These are phyloP conservation scores for Talaromyces sp. DNA, from an alignment of 2,329 filamentous ascomycete genomes.

Conservation along the genomic window DNA sequence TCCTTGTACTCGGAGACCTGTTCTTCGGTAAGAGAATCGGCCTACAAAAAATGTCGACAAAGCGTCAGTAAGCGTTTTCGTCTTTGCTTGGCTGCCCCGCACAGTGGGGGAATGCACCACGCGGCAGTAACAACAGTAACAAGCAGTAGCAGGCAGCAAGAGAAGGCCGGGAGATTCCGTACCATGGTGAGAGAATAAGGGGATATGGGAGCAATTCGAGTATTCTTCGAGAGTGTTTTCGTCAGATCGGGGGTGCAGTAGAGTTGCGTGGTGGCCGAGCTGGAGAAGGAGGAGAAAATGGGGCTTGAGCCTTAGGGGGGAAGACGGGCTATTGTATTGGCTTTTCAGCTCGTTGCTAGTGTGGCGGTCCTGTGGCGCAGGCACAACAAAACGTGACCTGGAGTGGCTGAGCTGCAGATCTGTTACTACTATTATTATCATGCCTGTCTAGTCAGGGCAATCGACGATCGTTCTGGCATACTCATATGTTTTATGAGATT, in stretches of 20 bases:
- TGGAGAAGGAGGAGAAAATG: constrained; percentile 6
- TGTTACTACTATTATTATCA: too few relatives aligned
- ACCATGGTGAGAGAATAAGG: constrained; percentile 11
- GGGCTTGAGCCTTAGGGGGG: constrained; percentile 17
- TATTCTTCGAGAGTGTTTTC: background rate
- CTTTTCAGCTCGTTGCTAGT: background rate
- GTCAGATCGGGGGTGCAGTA: background rate
- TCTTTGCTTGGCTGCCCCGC: constrained; percentile 24
- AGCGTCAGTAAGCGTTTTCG: constrained; percentile 20
- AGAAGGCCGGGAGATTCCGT: background rate
- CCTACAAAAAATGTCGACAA: constrained; percentile 51
- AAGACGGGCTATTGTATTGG: constrained; percentile 12
- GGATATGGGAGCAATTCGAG: background rate
- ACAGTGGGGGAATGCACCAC: constrained; percentile 23
- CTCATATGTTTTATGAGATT: too few relatives aligned
- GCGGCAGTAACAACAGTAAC: background rate
- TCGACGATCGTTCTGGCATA: too few relatives aligned
- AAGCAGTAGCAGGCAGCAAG: background rate
- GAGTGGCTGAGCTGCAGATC: background rate
- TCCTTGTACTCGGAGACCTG: constrained; percentile 99
- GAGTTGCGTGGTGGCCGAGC: background rate
- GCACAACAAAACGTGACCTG: background rate
- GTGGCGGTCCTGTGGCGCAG: background rate
- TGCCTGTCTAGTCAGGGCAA: too few relatives aligned
- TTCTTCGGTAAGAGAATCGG: constrained; percentile 98